Evolutionary conservation across 2,329 filamentous ascomycete genomes (phyloP).

Genomic region (Stemphylium vesicarium): DNA sequence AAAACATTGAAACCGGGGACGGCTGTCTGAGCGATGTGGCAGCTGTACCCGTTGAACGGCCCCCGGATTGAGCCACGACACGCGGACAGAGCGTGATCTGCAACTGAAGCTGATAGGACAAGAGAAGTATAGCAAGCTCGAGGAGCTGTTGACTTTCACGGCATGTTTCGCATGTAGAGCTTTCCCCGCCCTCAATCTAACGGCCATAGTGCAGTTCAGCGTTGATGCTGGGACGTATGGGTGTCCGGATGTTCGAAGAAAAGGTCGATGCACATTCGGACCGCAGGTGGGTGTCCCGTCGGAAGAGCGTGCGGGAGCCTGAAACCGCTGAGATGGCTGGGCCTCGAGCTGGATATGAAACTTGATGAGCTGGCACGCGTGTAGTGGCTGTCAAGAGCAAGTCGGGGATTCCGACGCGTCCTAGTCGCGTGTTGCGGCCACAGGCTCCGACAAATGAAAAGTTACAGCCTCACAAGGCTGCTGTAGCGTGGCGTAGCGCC

Average conservation of each 20-base stretch:
- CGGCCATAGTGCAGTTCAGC: background rate
- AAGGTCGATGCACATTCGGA: background rate
- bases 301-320: background rate
- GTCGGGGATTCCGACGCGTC: slow-evolving; percentile 10
- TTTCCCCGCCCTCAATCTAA: background rate
- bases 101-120: background rate
- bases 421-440: slow-evolving; percentile 14
- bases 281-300: background rate
- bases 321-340: background rate
- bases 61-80: background rate
- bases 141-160: background rate
- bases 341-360: background rate
- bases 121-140: background rate
- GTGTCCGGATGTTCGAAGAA: background rate
- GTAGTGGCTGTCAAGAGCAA: background rate
- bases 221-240: background rate
- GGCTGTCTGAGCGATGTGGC: background rate
- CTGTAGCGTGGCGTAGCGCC: slow-evolving; percentile 11
- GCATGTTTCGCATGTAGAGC: background rate
- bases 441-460: slow-evolving; percentile 13
- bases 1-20: background rate
- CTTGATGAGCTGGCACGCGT: background rate
- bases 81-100: background rate
- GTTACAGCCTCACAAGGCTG: slow-evolving; percentile 18
- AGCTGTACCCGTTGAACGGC: background rate